Evolutionary conservation across 768 basidiomycete species (phyloP), one percentile per base, ranked within the genome.

Genomic region (Neoboletus brunneissimus): DNA sequence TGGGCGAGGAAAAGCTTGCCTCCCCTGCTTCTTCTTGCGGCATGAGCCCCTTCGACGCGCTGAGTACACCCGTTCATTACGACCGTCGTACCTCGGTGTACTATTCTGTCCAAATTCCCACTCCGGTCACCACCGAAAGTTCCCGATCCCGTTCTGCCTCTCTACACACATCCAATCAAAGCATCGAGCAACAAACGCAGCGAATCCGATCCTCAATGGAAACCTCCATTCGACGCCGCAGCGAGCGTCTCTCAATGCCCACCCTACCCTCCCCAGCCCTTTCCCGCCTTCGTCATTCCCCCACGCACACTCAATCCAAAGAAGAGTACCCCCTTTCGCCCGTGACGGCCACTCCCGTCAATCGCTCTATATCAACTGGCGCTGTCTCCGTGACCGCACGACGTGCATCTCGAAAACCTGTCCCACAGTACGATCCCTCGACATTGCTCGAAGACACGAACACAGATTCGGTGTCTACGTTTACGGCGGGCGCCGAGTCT

Each of bases 391-490:
- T 47, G 43, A 27, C 58, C 25, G 48, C 50, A 37, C 68, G 75
- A 48, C 75, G 74, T 41, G 69, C 68, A 46, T 70, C 80, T 29
- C 73, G 83, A 46, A 85, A 85, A 64, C 81, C 83, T 13, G 83
- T 84, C n/a, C 83, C 83, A 11, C 73, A 71, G 16, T 85, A 83
- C 58, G 72, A 79, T 58, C 66, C 72, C 25, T 60, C 67, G 32
- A 58, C 68, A 40, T 61, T 73, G 15, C 51, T 40, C 23, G 65
- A 71, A 52, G 61, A 65, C 38, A 34, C 46, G 27, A 61, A 45
- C n/a, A 23, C 49, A 42, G 70, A 68, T 43, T 57, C 70, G 25
- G 55, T 51, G 27, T 69, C 70, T 9, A 61, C 56, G 9, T 23
- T 56, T 13, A 67, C 67, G 25, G 61, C 34, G 9, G 57, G 62